Conservation (phyloP, 805 yeast species). For the Pichia californica region DNA sequence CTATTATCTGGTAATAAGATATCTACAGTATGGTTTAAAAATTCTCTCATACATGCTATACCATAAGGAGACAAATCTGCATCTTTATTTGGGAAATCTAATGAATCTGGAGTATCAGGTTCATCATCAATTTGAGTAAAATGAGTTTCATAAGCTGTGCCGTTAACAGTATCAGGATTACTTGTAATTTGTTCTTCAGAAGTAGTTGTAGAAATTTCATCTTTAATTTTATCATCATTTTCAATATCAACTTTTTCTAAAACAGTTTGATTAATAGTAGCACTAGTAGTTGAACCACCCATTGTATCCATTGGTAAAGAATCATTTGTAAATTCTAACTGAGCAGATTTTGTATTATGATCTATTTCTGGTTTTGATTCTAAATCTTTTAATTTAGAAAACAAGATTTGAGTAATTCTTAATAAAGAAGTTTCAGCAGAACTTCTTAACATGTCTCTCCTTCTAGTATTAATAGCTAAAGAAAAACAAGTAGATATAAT, state of each 20-base stretch:
- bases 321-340: conserved; percentile 21
- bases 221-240: background rate
- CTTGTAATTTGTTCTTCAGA: background rate
- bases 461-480: conserved; percentile 84
- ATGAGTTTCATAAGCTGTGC: background rate
- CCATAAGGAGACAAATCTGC: conserved; percentile 52
- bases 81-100: conserved; percentile 12
- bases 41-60: conserved; percentile 68
- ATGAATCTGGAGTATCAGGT: conserved; percentile 2
- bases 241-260: background rate
- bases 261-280: background rate
- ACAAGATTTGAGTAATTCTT: conserved; percentile 61
- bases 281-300: conserved; percentile 36
- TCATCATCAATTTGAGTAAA: conserved; percentile 1
- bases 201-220: too few relatives aligned
- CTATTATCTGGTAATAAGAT: conserved; percentile 78
- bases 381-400: conserved; percentile 50
- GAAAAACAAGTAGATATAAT: conserved; percentile 87
- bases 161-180: background rate
- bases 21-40: conserved; percentile 66
- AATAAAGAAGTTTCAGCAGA: conserved; percentile 83
- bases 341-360: conserved; percentile 26
- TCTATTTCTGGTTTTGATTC: conserved; percentile 30
- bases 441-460: conserved; percentile 82
- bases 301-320: conserved; percentile 51